Evolutionary conservation across 176 grass and related monocot species (phyloP).

Genomic region (Cenchrus americanus): DNA sequence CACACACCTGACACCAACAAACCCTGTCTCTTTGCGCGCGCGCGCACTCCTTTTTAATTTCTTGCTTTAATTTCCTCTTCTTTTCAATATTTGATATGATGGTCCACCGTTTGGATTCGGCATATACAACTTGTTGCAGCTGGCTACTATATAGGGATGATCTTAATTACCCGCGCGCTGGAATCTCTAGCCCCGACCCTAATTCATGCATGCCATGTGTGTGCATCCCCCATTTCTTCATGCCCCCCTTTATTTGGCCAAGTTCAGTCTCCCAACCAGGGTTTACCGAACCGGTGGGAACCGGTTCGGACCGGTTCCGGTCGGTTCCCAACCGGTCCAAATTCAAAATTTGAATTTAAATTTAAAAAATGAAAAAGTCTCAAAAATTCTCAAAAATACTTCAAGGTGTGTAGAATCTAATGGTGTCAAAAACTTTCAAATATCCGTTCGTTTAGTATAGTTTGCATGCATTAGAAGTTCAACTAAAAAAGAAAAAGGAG

Average conservation of each 20-base stretch:
- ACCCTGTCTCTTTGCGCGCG: not conserved
- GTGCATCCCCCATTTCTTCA: conserved; percentile 17
- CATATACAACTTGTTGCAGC: not conserved
- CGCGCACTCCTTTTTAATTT: not conserved
- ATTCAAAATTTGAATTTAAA: too few relatives aligned
- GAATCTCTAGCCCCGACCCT: not conserved
- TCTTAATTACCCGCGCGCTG: not conserved
- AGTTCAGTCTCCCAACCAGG: not conserved
- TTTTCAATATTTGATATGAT: not conserved
- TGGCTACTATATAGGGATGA: not conserved
- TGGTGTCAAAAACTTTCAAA: too few relatives aligned
- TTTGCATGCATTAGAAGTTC: too few relatives aligned
- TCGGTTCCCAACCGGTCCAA: too few relatives aligned
- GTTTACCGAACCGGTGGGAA: too few relatives aligned
- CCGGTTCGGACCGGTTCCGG: too few relatives aligned
- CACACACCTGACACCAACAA: conserved; percentile 37
- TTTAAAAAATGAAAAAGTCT: too few relatives aligned
- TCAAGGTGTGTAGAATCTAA: too few relatives aligned
- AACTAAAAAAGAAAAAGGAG: too few relatives aligned
- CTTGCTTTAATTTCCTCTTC: not conserved
- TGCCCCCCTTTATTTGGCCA: not conserved
- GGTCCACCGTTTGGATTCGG: conserved; percentile 31
- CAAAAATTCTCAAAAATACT: too few relatives aligned
- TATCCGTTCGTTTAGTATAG: too few relatives aligned
- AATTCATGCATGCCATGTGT: not conserved